These are phyloP conservation scores for Blepharisma japonicum DNA, from an alignment of 73 alveolate genomes.

Conservation along the genomic window DNA sequence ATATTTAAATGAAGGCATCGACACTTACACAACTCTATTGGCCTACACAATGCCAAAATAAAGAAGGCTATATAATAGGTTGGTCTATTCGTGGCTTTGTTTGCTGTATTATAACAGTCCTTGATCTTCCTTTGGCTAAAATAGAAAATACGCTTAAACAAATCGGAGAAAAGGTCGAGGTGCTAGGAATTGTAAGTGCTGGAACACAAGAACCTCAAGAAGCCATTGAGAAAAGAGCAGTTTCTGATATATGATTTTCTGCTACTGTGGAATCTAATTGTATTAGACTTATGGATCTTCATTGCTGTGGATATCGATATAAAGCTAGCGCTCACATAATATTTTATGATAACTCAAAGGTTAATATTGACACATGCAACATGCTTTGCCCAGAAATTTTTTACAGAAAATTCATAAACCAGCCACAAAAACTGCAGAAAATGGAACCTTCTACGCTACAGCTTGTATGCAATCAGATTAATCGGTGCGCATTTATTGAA, in stretches of 20 bases:
- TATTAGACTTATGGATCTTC: background rate
- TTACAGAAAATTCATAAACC: background rate
- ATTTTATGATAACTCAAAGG: constrained; percentile 29
- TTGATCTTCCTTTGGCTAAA: constrained; percentile 25
- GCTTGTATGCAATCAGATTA: constrained; percentile 34
- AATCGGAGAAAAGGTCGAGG: constrained; percentile 37
- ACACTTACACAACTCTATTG: constrained; percentile 40
- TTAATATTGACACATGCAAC: background rate
- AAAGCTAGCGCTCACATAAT: constrained; percentile 34
- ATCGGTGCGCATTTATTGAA: constrained; percentile 34
- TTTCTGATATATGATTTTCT: constrained; percentile 25
- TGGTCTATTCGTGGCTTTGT: constrained; percentile 42
- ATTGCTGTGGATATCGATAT: constrained; percentile 43
- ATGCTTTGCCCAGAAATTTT: background rate
- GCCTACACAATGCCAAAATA: constrained; percentile 28
- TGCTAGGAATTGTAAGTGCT: constrained; percentile 37
- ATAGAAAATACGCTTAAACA: constrained; percentile 20
- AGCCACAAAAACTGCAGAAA: constrained; percentile 14
- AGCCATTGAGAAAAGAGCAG: constrained; percentile 35
- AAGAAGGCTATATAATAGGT: constrained; percentile 46
- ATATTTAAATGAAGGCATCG: background rate
- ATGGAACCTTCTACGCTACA: constrained; percentile 34
- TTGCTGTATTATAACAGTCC: constrained; percentile 34
- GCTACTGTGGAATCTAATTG: constrained; percentile 33
- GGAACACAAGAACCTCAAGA: constrained; percentile 14